Base-by-base conservation (phyloP, 306 rosid genomes). In the Vigna trinervia region DNA sequence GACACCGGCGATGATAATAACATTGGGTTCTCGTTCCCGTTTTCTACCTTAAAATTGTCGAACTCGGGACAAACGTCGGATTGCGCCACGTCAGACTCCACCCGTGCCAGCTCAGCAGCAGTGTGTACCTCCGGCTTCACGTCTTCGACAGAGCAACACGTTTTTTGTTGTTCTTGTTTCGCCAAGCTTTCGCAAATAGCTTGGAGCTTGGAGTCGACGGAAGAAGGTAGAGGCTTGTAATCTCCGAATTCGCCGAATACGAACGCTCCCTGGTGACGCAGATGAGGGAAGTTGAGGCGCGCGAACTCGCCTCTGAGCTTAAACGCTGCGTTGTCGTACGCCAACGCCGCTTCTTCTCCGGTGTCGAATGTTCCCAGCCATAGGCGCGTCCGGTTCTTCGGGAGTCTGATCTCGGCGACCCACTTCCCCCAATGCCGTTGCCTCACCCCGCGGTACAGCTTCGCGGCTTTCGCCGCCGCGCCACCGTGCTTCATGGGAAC, bases 281-380 rank as follows among this genome's bases (percentile, higher is more conserved):
- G 85, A 63, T 90, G 85, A 14, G 99, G 97, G 62, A 95, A 95
- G 70, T 95, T 95, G 19, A 95, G 92, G 41, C 96, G 88, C 5
- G 97, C 90, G 14, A 87, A 88, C 1, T 92, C 97, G 3, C 99
- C 97, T 13, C 99, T 83, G 12, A 95, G 99, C 86, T 92, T 89
- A 64, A 74, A 90, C 10, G 99, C 94, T 4, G 97, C 99, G 67
- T 78, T 85, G 28, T 95, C 99, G 28, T 95, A 92, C 9, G 99
- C 99, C 80, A 95, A 39, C 15, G 97, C 97, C 0, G 99, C 99
- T 68, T 91, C 97, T 72, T 90, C 97, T 1, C 97, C 96, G 0
- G 97, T 90, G 28, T 95, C 96, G 10, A 92, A 95, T n/a, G 99
- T 95, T 50, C 97, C 97, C 0, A 95, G 96, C 97, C 97, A 95